Percentiles rank a stretch among this genome's conserved stretches.
These are phyloP conservation scores for Leccinum uliginosum DNA, from an alignment of 768 basidiomycete genomes.

Conservation along the genomic window DNA sequence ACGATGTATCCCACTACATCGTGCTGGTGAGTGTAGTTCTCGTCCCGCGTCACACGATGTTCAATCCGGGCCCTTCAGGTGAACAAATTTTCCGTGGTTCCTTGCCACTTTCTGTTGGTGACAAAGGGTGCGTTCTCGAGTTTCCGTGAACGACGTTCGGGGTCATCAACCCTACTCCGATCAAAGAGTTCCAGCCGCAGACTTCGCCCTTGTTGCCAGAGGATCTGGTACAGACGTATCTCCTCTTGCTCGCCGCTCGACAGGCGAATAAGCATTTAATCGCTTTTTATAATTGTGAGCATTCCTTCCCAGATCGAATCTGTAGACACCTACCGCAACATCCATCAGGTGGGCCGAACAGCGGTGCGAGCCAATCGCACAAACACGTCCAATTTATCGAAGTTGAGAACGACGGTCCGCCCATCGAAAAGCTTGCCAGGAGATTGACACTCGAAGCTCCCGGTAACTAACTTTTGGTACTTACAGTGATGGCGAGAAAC, in stretches of 20 bases:
- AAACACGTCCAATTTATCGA: conserved; percentile 90
- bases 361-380: conserved; percentile 87
- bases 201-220: conserved; percentile 72
- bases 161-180: background rate
- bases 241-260: conserved; percentile 65
- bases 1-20: conserved; percentile 56
- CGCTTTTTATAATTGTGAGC: conserved; percentile 88
- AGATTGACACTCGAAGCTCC: conserved; percentile 48
- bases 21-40: conserved; percentile 53
- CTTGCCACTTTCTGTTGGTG: conserved; percentile 81
- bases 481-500: background rate
- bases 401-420: conserved; percentile 58
- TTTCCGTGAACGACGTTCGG: background rate
- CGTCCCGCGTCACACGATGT: background rate
- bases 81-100: conserved; percentile 84
- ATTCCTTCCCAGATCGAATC: background rate
- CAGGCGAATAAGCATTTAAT: conserved; percentile 58
- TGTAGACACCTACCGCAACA: background rate
- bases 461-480: conserved; percentile 10
- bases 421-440: conserved; percentile 69
- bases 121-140: conserved; percentile 61
- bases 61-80: conserved; percentile 41
- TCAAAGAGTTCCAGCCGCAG: conserved; percentile 70
- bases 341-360: conserved; percentile 59
- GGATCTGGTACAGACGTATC: conserved; percentile 75